Conservation (phyloP, 2,329 filamentous ascomycete genomes). For the Aspergillus novofumigatus region DNA sequence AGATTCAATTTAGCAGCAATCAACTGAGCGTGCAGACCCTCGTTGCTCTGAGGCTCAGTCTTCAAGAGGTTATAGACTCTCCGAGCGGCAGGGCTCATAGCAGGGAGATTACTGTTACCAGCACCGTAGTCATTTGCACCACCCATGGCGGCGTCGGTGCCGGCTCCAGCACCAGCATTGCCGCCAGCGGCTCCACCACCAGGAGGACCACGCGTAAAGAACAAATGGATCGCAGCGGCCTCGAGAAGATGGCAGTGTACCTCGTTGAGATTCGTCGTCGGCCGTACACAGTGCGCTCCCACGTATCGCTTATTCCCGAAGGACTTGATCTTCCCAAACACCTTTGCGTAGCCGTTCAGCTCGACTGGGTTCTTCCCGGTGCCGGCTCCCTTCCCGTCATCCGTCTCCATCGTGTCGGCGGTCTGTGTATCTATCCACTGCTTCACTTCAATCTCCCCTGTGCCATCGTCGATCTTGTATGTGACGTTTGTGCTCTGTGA, state of each 20-base stretch:
- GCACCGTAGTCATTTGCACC: slow-evolving; percentile 29
- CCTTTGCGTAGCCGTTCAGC: slow-evolving; percentile 75
- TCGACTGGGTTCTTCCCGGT: slow-evolving; percentile 55
- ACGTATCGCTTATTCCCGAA: slow-evolving; percentile 83
- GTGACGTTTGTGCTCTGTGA: slow-evolving; percentile 87
- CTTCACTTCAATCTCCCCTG: slow-evolving; percentile 76
- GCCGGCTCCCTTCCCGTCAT: slow-evolving; percentile 37
- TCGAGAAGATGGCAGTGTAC: slow-evolving; percentile 89
- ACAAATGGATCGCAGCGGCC: slow-evolving; percentile 81
- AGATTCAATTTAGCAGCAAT: slow-evolving; percentile 66
- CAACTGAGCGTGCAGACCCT: slow-evolving; percentile 76
- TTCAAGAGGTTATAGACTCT: slow-evolving; percentile 69
- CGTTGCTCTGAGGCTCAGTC: slow-evolving; percentile 65
- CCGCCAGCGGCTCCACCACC: slow-evolving; percentile 43
- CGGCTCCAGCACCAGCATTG: slow-evolving; percentile 33
- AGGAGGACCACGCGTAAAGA: slow-evolving; percentile 67
- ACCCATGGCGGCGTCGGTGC: slow-evolving; percentile 27
- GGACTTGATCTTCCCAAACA: slow-evolving; percentile 77
- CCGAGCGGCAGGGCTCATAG: slow-evolving; percentile 56
- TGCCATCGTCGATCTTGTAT: slow-evolving; percentile 93
- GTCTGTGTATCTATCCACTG: slow-evolving; percentile 44
- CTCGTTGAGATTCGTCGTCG: slow-evolving; percentile 83
- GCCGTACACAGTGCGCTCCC: slow-evolving; percentile 73
- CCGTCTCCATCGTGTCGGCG: slow-evolving; percentile 43
- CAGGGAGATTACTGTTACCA: slow-evolving; percentile 36